Evolutionary conservation across 805 yeast genomes (phyloP), one percentile per base, ranked within the genome.

Genomic region (Pichia exigua): DNA sequence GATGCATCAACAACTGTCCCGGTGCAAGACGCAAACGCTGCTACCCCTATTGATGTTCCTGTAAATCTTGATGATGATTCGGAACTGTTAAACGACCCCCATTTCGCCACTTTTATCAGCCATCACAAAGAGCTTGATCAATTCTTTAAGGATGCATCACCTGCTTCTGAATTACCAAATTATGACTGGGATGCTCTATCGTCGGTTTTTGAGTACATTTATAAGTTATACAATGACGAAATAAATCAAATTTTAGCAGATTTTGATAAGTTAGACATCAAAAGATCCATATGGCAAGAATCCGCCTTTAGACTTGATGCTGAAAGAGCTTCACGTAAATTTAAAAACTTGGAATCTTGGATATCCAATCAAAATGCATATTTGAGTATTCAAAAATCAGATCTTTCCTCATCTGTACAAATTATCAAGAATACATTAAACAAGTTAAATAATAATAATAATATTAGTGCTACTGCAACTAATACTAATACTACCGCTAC

Each of bases 171-270:
- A 35, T 35, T 65, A 2, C 59, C 64, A 10, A 30, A 54, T 7
- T 63, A 58, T 21, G 48, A 65, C 40, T 65, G 66, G 69, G 59
- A 57, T 2, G 44, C 48, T 17, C 41, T 65, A 10, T 54, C 63
- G 0, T 40, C 39, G 12, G 58, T 60, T 1, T 64, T 61, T 51
- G 62, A 60, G 35, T 30, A 41, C 17, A 57, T 64, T 22, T 59
- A 61, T 30, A 52, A 49, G 38, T 54, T 56, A 1, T 65, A 61
- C 47, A 50, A 57, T 1, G 49, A 54, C 11, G 65, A 58, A 45
- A 54, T 60, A 53, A 53, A 58, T 28, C 54, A 48, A 2, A 55
- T 60, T 15, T 54, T 60, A 17, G n/a, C 45, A 11, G 52, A 61
- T 17, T 55, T 63, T 27, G 63, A 63, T 20, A 48, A 48, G 7